phyloP scores from a whole-genome alignment of 2,329 filamentous ascomycete species.

The Hypomyces perniciosus region DNA sequence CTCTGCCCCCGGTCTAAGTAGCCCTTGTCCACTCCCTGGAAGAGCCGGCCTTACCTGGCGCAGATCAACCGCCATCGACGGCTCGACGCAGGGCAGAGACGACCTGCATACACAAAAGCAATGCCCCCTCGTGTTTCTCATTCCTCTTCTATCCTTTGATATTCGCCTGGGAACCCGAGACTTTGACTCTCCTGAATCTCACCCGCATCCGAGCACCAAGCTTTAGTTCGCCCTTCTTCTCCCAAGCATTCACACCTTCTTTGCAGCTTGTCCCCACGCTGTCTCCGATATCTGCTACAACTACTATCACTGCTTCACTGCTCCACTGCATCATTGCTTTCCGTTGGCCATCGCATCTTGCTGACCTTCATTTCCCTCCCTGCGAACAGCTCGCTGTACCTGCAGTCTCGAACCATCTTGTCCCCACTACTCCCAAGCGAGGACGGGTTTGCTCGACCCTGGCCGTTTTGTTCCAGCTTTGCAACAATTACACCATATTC shows the following conservation, averaged over 20 bases:
- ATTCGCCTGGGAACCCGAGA: constrained; percentile 23
- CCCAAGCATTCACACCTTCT: constrained; percentile 13
- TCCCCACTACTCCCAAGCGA: constrained; percentile 6
- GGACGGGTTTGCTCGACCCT: constrained; percentile 16
- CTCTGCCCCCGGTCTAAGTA: constrained; percentile 2
- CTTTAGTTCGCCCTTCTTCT: constrained; percentile 15
- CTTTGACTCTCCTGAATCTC: constrained; percentile 25
- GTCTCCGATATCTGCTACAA: not conserved
- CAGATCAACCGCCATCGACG: constrained; percentile 12
- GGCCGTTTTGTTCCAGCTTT: constrained; percentile 9
- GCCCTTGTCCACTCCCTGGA: constrained; percentile 9
- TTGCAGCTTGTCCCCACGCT: constrained; percentile 1
- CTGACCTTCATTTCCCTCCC: constrained; percentile 20
- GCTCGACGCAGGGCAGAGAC: constrained; percentile 25
- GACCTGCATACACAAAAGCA: constrained; percentile 31
- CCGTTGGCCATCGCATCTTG: constrained; percentile 4
- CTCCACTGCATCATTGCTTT: not conserved
- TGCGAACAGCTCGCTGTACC: constrained; percentile 17
- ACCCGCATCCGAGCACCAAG: constrained; percentile 17
- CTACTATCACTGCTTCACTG: not conserved
- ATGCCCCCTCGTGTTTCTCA: constrained; percentile 25
- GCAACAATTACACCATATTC: not conserved
- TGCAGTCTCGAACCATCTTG: constrained; percentile 15
- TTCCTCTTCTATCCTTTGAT: constrained; percentile 18
- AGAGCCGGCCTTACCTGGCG: constrained; percentile 6